A percentile compares a stretch with the other conserved stretches of the same genome.
Conservation (phyloP, 2,329 filamentous ascomycete species). For the Neofusicoccum kwambonambiense region DNA sequence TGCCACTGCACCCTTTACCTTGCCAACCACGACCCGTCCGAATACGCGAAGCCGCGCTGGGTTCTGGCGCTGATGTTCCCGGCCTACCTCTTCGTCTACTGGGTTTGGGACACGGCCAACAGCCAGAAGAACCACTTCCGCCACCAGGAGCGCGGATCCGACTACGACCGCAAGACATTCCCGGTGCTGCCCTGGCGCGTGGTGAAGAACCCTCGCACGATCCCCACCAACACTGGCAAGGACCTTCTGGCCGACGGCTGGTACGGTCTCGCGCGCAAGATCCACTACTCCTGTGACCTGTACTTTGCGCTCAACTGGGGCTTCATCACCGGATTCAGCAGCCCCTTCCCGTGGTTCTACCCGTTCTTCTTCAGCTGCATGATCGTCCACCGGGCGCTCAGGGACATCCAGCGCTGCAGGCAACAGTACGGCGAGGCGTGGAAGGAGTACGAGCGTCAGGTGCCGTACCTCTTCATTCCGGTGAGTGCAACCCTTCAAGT, state of each 20-base stretch:
- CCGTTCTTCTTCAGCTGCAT: conserved; percentile 76
- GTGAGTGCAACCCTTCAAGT: conserved; percentile 29
- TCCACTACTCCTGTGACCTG: conserved; percentile 78
- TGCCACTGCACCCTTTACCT: conserved; percentile 92
- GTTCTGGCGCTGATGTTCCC: conserved; percentile 64
- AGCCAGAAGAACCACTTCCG: conserved; percentile 94
- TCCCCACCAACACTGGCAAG: conserved; percentile 70
- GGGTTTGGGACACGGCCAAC: conserved; percentile 90
- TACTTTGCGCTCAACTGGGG: conserved; percentile 79
- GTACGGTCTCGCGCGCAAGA: conserved; percentile 77
- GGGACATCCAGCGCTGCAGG: conserved; percentile 74
- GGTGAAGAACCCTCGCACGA: conserved; percentile 75
- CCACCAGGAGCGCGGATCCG: conserved; percentile 68
- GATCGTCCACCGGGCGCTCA: conserved; percentile 74
- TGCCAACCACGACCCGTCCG: conserved; percentile 75
- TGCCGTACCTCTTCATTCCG: conserved; percentile 84
- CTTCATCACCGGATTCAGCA: conserved; percentile 75
- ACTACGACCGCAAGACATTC: conserved; percentile 71
- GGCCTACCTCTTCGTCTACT: conserved; percentile 80
- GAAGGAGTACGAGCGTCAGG: conserved; percentile 74
- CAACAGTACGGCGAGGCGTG: conserved; percentile 80
- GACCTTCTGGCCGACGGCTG: conserved; percentile 81
- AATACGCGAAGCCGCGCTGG: conserved; percentile 73
- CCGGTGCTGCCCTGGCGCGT: conserved; percentile 89
- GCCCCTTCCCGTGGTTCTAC: conserved; percentile 88